A percentile compares a stretch with the other conserved stretches of the same genome.
Conservation (phyloP, 257 asterid species). For the Lycium barbarum region DNA sequence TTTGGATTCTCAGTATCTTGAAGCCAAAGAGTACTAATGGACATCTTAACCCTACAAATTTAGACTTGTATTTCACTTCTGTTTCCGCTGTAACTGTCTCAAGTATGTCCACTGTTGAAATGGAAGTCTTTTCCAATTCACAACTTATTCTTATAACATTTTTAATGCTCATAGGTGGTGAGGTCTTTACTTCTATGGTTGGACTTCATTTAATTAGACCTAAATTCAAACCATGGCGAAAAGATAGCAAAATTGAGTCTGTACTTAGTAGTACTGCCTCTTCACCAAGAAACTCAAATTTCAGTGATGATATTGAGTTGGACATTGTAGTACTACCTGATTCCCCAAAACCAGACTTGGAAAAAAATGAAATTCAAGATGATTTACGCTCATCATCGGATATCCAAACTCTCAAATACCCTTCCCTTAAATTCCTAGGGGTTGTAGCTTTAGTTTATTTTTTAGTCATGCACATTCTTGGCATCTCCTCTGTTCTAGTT, state of each 20-base stretch:
- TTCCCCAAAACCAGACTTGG: not conserved
- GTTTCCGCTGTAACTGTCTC: conserved; percentile 72
- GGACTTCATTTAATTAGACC: conserved; percentile 45
- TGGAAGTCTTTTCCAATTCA: conserved; percentile 70
- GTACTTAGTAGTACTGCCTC: conserved; percentile 18
- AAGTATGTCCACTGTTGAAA: conserved; percentile 76
- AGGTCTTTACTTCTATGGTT: conserved; percentile 61
- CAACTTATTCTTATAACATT: conserved; percentile 58
- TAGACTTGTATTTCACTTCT: conserved; percentile 68
- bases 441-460: conserved; percentile 51
- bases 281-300: conserved; percentile 14
- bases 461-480: conserved; percentile 46
- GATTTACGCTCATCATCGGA: conserved; percentile 15
- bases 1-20: conserved; percentile 42
- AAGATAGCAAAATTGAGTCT: conserved; percentile 36
- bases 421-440: conserved; percentile 51
- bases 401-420: conserved; percentile 34
- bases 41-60: conserved; percentile 32
- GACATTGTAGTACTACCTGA: conserved; percentile 22
- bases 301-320: conserved; percentile 40
- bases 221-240: conserved; percentile 31
- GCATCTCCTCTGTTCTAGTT: conserved; percentile 37
- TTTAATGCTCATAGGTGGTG: conserved; percentile 71
- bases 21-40: conserved; percentile 41
- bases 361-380: not conserved